Conservation (phyloP, 176 grass and related monocot species). For the Miscanthus lutarioriparius region DNA sequence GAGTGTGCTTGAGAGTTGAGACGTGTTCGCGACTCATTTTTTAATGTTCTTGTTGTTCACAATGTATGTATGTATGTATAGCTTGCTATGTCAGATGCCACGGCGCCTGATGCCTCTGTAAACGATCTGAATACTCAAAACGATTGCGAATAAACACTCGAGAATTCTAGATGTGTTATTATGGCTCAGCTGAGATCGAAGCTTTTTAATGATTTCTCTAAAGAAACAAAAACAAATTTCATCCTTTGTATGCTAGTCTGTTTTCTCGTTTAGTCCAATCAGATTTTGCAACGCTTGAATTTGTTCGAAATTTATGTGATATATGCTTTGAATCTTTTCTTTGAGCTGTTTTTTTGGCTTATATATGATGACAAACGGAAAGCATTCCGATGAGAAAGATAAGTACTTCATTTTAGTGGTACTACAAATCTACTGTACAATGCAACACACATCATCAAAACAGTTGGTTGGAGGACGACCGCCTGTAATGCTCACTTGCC, state of each 20-base stretch:
- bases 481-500: not conserved
- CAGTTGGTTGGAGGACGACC: conserved; percentile 4
- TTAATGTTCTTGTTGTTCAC: not conserved
- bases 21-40: not conserved
- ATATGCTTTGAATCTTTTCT: no score
- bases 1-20: not conserved
- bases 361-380: not conserved
- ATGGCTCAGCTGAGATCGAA: not conserved
- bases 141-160: conserved; percentile 11
- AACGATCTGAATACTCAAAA: not conserved
- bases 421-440: not conserved
- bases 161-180: not conserved
- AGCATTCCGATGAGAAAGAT: not conserved
- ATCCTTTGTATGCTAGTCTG: not conserved
- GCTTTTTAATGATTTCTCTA: not conserved
- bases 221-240: not conserved
- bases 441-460: conserved; percentile 9
- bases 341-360: not conserved
- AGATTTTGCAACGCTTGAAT: not conserved
- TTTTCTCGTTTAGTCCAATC: not conserved
- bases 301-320: not conserved
- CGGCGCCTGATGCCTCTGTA: not conserved
- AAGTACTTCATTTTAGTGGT: not conserved
- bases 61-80: conserved; percentile 30
- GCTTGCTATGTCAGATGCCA: not conserved